Conservation (phyloP, 345 rosid species). For the thale cress (Arabidopsis thaliana) region DNA sequence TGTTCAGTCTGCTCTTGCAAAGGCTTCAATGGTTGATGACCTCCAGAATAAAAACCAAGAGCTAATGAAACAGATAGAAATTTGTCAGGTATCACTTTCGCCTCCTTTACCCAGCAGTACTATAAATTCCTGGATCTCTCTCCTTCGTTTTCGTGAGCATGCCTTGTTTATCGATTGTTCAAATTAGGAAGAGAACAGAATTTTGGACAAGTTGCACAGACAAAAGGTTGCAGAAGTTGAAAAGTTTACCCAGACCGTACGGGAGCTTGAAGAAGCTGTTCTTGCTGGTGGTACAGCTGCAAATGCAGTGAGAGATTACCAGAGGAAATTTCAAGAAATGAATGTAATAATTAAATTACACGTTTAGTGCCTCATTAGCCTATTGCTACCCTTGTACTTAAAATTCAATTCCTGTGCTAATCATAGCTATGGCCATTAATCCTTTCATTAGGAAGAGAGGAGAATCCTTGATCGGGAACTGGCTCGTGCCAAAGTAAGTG, state of each 20-base stretch:
- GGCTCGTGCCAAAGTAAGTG: conserved; percentile 98
- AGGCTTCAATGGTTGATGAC: conserved; percentile 99
- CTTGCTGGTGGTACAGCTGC: conserved; percentile 99
- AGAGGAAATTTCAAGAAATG: conserved; percentile 99
- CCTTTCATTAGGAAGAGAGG: conserved; percentile 75
- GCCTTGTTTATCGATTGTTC: conserved; percentile 32
- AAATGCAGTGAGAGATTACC: conserved; percentile 97
- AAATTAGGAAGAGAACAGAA: conserved; percentile 92
- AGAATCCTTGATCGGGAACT: conserved; percentile 93
- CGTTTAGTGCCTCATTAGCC: not conserved
- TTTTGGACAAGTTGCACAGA: conserved; percentile 94
- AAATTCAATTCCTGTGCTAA: not conserved
- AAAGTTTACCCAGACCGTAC: conserved; percentile 94
- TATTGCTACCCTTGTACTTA: not conserved
- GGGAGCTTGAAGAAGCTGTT: conserved; percentile 99
- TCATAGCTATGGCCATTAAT: conserved; percentile 20
- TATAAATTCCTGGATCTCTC: not conserved
- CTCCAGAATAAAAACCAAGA: conserved; percentile 99
- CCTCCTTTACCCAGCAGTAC: not conserved
- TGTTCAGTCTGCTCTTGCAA: conserved; percentile 84
- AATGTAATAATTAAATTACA: conserved; percentile 61
- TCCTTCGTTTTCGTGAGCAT: conserved; percentile 16
- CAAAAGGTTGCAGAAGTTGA: conserved; percentile 99
- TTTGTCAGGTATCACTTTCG: conserved; percentile 77
- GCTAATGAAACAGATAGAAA: conserved; percentile 94